Base-by-base conservation (phyloP, 208 protist species). In the Jaenimonas drosophilae region DNA sequence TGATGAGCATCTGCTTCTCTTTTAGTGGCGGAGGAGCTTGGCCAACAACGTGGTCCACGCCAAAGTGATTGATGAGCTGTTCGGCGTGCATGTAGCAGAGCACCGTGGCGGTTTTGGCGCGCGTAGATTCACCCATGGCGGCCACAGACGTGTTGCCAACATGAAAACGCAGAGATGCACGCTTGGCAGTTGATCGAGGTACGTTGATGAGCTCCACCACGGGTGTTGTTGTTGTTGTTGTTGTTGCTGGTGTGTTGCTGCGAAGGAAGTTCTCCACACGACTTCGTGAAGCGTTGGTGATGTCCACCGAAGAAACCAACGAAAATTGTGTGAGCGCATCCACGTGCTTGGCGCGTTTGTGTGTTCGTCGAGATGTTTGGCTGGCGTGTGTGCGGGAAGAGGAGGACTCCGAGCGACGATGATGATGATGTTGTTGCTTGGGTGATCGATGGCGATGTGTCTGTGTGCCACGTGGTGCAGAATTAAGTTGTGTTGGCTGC, bases 81-180 rank as follows among this genome's bases (percentile, higher is more conserved):
- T 51, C 43, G 3, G 76, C 83, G 51, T 91, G 83, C 76, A 88
- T 82, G 55, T 56, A 85, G 49, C 78, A 91, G 3, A 91, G 56
- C 14, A 58, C 52, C 24, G 50, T 50, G 0, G 83, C 71, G 4
- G 41, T 44, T 46, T 83, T 83, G 23, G 54, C 50, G 24, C 71
- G 68, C 6, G 26, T 59, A 9, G 83, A 76, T 38, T 85, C 63
- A 12, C 82, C 82, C 17, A 86, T 59, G 6, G 78, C 83, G 5
- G 33, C 31, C 20, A 84, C 64, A 1, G 39, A 38, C 4, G 42
- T 12, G 17, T 17, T 36, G 4, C 32, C 50, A 2, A 86, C 37
- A 5, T 37, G 24, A 23, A 89, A 70, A 0, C 40, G 33, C 46
- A 88, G 42, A 19, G 67, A 59, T 4, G 60, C 69, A 4, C 73